Evolutionary conservation across 2,329 filamentous ascomycete species (phyloP).

Genomic region (Ophiobolus disseminans): DNA sequence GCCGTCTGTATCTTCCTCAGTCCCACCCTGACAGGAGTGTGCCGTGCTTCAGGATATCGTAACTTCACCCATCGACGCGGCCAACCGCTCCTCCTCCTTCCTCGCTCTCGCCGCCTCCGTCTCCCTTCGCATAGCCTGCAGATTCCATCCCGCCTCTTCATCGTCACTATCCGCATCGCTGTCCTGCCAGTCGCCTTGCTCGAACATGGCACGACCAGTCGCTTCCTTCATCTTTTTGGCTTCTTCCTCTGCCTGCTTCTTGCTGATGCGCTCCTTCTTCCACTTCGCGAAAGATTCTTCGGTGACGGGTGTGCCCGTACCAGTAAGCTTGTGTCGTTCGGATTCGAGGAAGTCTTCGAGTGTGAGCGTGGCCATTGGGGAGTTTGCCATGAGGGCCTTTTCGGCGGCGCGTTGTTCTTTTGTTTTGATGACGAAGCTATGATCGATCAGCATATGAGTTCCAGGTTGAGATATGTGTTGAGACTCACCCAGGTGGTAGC

Average conservation of each 20-base stretch:
- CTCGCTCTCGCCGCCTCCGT: conserved; percentile 76
- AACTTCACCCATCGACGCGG: conserved; percentile 26
- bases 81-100: conserved; percentile 78
- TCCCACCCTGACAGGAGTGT: not conserved
- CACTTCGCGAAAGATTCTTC: conserved; percentile 92
- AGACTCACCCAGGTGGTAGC: conserved; percentile 85
- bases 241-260: conserved; percentile 94
- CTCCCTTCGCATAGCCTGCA: conserved; percentile 82
- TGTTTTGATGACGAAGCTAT: conserved; percentile 92
- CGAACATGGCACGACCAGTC: conserved; percentile 92
- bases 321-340: conserved; percentile 92
- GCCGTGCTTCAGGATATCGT: conserved; percentile 25
- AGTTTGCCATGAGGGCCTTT: conserved; percentile 95
- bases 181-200: conserved; percentile 90
- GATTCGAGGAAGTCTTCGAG: conserved; percentile 97
- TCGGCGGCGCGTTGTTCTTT: conserved; percentile 96
- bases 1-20: conserved; percentile 10
- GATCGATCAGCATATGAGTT: conserved; percentile 14
- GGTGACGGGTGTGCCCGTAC: conserved; percentile 90
- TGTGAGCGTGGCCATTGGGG: conserved; percentile 89
- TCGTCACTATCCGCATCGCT: conserved; percentile 62
- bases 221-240: conserved; percentile 92
- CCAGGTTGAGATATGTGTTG: not conserved
- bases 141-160: conserved; percentile 75
- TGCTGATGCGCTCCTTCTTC: conserved; percentile 93